Percentiles rank a stretch among this genome's conserved stretches.
These are phyloP conservation scores for Tephrocybe sp. DNA, from an alignment of 768 basidiomycete species.

Conservation along the genomic window DNA sequence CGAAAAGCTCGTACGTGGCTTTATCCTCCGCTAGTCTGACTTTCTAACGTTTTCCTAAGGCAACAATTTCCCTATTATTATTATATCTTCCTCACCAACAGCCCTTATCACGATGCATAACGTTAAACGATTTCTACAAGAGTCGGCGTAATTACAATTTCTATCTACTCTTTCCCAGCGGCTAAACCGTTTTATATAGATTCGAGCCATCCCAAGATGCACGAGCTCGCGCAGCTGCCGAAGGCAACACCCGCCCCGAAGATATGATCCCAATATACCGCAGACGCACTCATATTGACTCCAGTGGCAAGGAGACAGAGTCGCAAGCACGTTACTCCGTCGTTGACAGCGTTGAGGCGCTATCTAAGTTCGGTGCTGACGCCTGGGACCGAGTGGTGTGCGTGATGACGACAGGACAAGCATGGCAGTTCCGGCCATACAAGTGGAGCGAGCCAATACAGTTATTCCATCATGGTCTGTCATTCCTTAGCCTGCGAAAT, in stretches of 20 bases:
- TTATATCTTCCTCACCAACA: slow-evolving; percentile 95
- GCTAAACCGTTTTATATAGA: slow-evolving; percentile 25
- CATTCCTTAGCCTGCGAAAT: not conserved
- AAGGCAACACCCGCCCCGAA: slow-evolving; percentile 73
- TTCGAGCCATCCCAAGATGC: slow-evolving; percentile 80
- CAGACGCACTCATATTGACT: slow-evolving; percentile 68
- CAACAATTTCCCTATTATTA: slow-evolving; percentile 88
- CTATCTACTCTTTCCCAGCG: not conserved
- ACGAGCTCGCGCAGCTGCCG: slow-evolving; percentile 59
- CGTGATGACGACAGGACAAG: slow-evolving; percentile 97
- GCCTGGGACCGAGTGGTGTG: slow-evolving; percentile 98
- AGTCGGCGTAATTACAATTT: slow-evolving; percentile 57
- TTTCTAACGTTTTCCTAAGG: slow-evolving; percentile 31
- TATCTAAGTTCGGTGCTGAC: slow-evolving; percentile 88
- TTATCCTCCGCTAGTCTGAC: not conserved
- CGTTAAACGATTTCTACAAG: slow-evolving; percentile 90
- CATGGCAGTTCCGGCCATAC: slow-evolving; percentile 97
- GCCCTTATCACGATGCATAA: slow-evolving; percentile 98
- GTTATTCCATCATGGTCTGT: slow-evolving; percentile 88
- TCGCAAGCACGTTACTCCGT: slow-evolving; percentile 73
- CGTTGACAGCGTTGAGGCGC: slow-evolving; percentile 89
- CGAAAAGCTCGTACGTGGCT: slow-evolving; percentile 65
- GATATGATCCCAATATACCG: slow-evolving; percentile 89
- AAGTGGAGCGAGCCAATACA: slow-evolving; percentile 94
- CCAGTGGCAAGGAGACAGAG: slow-evolving; percentile 57